These are phyloP conservation scores for Cutaneotrichosporon sp. DNA, from an alignment of 1,284 basidiomycete genomes.

Conservation along the genomic window DNA sequence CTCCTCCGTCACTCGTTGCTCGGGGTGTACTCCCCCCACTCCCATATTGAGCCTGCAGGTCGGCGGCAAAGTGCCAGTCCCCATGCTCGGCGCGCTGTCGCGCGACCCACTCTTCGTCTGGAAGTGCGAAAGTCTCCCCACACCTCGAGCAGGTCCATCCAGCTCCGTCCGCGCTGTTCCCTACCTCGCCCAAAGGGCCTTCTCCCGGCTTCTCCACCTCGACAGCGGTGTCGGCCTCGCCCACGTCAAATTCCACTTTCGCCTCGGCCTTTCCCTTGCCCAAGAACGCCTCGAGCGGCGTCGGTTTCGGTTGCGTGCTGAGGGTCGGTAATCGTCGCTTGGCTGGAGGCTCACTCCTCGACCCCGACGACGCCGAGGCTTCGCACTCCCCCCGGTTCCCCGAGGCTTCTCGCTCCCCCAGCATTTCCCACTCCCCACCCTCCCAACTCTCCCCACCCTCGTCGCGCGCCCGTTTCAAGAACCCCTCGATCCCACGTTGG, in stretches of 20 bases:
- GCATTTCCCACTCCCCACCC: too few relatives aligned
- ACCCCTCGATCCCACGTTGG: conserved; percentile 82
- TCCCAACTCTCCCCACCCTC: too few relatives aligned
- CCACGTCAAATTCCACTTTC: not conserved
- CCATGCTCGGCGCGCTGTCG: conserved; percentile 68
- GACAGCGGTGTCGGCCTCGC: not conserved
- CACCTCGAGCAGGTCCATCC: conserved; percentile 34
- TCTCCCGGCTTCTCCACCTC: not conserved
- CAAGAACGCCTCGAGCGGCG: conserved; percentile 37
- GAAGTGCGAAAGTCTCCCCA: conserved; percentile 17
- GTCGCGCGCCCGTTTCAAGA: conserved; percentile 57
- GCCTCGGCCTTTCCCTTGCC: conserved; percentile 4
- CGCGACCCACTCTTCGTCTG: conserved; percentile 31
- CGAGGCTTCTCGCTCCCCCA: not conserved
- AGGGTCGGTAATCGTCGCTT: conserved; percentile 38
- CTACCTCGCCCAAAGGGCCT: not conserved
- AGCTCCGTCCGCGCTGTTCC: not conserved
- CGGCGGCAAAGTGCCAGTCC: conserved; percentile 82
- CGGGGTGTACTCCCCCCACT: not conserved
- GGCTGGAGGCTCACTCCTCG: conserved; percentile 10
- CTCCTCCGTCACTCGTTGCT: conserved; percentile 8
- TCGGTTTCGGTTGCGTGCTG: conserved; percentile 28
- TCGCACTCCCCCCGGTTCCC: not conserved
- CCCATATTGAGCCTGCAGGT: conserved; percentile 58
- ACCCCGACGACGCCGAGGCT: conserved; percentile 1